A percentile compares a stretch with the other conserved stretches of the same genome.
These are phyloP conservation scores for Mixia osmundae DNA, from an alignment of 1,284 basidiomycete genomes.

Conservation along the genomic window DNA sequence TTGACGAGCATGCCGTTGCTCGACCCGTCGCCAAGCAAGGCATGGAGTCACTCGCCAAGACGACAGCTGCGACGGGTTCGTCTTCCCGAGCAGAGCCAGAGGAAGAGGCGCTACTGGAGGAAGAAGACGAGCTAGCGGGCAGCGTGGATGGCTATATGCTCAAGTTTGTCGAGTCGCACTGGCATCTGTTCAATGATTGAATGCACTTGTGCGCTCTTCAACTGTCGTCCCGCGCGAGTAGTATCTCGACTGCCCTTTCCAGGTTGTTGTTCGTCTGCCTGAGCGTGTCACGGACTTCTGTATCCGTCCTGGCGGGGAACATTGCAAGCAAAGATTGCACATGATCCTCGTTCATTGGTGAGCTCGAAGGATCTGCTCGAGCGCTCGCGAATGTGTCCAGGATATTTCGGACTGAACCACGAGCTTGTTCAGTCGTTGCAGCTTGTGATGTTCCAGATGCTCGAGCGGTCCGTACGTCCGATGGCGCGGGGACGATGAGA, in stretches of 20 bases:
- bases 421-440: not conserved
- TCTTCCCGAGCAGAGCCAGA: conserved; percentile 16
- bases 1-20: conserved; percentile 4
- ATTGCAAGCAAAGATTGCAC: not conserved
- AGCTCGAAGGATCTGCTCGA: no score
- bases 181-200: conserved; percentile 36
- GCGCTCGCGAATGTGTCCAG: no score
- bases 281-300: not conserved
- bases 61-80: conserved; percentile 13
- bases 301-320: not conserved
- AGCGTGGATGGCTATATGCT: conserved; percentile 75
- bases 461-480: no score
- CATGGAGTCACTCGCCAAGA: conserved; percentile 18
- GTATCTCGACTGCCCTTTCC: not conserved
- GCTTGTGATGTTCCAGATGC: no score
- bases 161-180: conserved; percentile 42
- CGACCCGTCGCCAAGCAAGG: conserved; percentile 13
- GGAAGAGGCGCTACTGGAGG: conserved; percentile 32
- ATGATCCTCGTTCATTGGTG: not conserved
- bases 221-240: not conserved
- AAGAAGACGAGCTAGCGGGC: conserved; percentile 34
- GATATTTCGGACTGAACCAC: no score
- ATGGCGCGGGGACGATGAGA: no score
- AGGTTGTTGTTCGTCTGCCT: not conserved
- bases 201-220: not conserved